Evolutionary conservation across 208 protist species (phyloP).

Genomic region (Trypanosoma caninum): DNA sequence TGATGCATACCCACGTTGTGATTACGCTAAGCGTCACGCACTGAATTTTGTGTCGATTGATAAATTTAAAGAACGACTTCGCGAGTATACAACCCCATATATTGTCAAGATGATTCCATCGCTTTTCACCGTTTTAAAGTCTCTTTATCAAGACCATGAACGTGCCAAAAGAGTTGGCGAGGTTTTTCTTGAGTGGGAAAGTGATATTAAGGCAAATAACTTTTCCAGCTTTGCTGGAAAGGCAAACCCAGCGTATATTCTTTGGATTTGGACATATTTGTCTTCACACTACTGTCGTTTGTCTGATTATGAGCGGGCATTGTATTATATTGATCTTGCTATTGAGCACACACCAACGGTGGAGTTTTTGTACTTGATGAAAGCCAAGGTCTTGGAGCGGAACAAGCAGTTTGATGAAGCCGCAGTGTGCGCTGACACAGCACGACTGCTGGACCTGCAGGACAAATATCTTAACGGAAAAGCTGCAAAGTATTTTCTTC

Average conservation of each 20-base stretch:
- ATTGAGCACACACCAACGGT: conserved; percentile 96
- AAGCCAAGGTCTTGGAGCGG: conserved; percentile 82
- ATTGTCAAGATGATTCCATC: conserved; percentile 93
- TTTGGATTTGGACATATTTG: conserved; percentile 90
- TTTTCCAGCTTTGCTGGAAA: conserved; percentile 66
- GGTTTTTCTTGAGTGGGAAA: conserved; percentile 60
- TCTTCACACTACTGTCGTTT: conserved; percentile 87
- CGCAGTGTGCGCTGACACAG: conserved; percentile 74
- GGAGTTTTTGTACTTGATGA: conserved; percentile 91
- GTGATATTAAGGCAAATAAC: conserved; percentile 47
- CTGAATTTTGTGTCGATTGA: conserved; percentile 81
- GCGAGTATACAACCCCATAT: conserved; percentile 49
- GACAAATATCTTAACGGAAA: conserved; percentile 96
- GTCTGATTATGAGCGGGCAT: conserved; percentile 57
- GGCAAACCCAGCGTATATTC: conserved; percentile 62
- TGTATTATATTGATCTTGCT: conserved; percentile 82
- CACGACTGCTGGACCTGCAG: conserved; percentile 92
- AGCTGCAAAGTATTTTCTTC: conserved; percentile 90
- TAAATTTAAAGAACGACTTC: conserved; percentile 51
- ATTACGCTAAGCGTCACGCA: conserved; percentile 60
- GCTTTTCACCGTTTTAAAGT: conserved; percentile 92
- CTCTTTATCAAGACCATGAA: conserved; percentile 77
- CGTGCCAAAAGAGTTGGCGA: conserved; percentile 78
- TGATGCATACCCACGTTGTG: conserved; percentile 38
- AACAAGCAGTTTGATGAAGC: conserved; percentile 81